Evolutionary conservation across 2,329 filamentous ascomycete species (phyloP).

Genomic region (Dothideomycetes sp.): DNA sequence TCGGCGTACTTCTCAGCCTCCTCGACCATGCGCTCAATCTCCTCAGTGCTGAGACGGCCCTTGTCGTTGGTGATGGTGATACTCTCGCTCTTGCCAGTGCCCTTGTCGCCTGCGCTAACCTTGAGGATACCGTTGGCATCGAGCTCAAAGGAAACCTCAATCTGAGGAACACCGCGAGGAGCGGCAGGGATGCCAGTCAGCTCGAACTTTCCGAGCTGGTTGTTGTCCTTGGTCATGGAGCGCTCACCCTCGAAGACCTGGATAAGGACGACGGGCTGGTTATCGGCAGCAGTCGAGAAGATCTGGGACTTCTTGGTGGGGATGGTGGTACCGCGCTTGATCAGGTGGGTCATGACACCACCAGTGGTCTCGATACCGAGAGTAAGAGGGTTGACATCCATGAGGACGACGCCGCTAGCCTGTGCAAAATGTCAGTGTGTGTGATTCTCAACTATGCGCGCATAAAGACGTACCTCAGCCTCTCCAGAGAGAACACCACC

Average conservation of each 20-base stretch:
- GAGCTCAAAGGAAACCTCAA: conserved; percentile 95
- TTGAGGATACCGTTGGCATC: conserved; percentile 98
- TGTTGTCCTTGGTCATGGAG: conserved; percentile 93
- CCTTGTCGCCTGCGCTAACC: conserved; percentile 94
- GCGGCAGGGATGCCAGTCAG: conserved; percentile 91
- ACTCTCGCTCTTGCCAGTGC: conserved; percentile 90
- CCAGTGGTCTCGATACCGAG: conserved; percentile 96
- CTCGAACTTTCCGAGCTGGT: conserved; percentile 96
- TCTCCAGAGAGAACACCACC: conserved; percentile 90
- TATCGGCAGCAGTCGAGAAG: conserved; percentile 93
- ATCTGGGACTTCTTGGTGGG: conserved; percentile 96
- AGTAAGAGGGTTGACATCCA: conserved; percentile 95
- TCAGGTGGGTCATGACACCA: conserved; percentile 95
- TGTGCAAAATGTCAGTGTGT: conserved; percentile 24
- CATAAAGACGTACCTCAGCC: conserved; percentile 38
- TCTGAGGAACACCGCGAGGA: conserved; percentile 92
- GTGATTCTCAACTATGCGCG: conserved; percentile 3
- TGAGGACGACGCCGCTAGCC: conserved; percentile 73
- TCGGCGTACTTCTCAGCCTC: conserved; percentile 98
- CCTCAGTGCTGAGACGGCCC: conserved; percentile 88
- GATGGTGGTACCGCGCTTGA: conserved; percentile 87
- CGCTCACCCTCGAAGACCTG: conserved; percentile 94
- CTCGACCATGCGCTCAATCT: conserved; percentile 98
- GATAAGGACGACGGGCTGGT: conserved; percentile 91
- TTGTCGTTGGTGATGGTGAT: conserved; percentile 99